Conservation (phyloP, 164 flowering plant species). For the Nymphaea thermarum region DNA sequence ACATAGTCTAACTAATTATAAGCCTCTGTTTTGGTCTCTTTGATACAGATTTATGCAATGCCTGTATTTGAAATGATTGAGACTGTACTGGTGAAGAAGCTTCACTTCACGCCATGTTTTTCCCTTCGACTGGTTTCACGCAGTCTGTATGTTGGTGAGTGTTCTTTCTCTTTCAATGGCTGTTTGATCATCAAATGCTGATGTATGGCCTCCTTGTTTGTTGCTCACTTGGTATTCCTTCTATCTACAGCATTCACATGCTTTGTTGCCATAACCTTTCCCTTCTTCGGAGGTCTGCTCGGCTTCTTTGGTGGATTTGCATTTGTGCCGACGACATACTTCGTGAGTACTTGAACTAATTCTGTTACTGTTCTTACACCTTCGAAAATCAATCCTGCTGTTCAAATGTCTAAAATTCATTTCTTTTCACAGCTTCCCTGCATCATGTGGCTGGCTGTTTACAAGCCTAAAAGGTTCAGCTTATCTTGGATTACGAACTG, state of each 20-base stretch:
- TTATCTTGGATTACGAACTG: constrained; percentile 54
- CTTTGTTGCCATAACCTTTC: constrained; percentile 53
- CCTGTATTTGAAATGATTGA: constrained; percentile 70
- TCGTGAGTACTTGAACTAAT: constrained; percentile 20
- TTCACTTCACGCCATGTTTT: constrained; percentile 28
- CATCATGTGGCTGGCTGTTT: constrained; percentile 53
- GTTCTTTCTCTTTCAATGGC: not conserved
- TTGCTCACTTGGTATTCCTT: not conserved
- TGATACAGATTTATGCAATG: constrained; percentile 36
- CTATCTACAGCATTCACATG: constrained; percentile 44
- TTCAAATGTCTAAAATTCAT: not conserved
- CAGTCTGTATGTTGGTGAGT: constrained; percentile 44
- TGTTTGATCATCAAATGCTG: not conserved
- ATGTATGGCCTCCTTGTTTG: not conserved
- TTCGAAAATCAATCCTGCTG: not conserved
- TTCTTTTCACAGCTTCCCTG: constrained; percentile 55
- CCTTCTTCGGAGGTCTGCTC: constrained; percentile 71
- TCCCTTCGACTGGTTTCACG: constrained; percentile 38
- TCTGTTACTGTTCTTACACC: not conserved
- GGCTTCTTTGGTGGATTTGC: constrained; percentile 70
- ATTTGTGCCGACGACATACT: constrained; percentile 55
- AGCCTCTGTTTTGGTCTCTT: not conserved
- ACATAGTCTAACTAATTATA: not conserved
- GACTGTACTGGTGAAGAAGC: constrained; percentile 31
- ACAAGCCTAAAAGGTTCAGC: constrained; percentile 46